Evolutionary conservation across 2,329 filamentous ascomycete species (phyloP).

Genomic region (Ceratocystis eucalypticola): DNA sequence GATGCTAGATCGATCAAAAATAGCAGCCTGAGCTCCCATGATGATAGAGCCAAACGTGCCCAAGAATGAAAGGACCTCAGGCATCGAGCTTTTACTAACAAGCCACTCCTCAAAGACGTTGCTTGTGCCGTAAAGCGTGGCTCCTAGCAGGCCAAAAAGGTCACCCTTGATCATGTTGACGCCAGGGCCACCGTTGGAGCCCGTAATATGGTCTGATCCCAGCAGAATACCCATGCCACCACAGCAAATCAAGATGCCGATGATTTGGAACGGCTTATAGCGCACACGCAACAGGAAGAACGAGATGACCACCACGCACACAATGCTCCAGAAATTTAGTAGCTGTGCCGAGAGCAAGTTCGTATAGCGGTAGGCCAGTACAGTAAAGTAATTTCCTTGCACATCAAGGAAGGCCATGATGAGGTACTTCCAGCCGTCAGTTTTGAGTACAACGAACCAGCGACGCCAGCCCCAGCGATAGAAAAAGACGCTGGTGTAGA

Average conservation of each 20-base stretch:
- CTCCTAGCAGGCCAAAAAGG: conserved; percentile 77
- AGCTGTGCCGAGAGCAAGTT: conserved; percentile 87
- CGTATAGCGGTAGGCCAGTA: conserved; percentile 83
- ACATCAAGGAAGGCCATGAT: conserved; percentile 90
- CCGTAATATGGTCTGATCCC: conserved; percentile 72
- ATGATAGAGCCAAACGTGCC: conserved; percentile 79
- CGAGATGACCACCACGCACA: conserved; percentile 75
- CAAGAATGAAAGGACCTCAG: conserved; percentile 86
- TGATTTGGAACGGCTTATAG: conserved; percentile 74
- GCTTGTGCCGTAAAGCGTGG: conserved; percentile 77
- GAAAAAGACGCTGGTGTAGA: conserved; percentile 71
- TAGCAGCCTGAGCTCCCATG: conserved; percentile 79
- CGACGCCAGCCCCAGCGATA: conserved; percentile 64
- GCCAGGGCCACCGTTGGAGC: conserved; percentile 53
- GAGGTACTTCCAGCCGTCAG: conserved; percentile 84
- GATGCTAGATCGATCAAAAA: conserved; percentile 76
- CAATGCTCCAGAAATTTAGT: conserved; percentile 98
- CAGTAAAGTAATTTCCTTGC: conserved; percentile 94
- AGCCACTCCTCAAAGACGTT: conserved; percentile 95
- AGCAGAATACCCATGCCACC: conserved; percentile 82
- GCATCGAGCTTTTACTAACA: conserved; percentile 71
- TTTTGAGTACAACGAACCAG: conserved; percentile 49
- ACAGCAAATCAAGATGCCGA: conserved; percentile 79
- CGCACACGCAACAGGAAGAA: conserved; percentile 73
- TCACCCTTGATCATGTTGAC: conserved; percentile 78